These are phyloP conservation scores for Sclerotinia borealis DNA, from an alignment of 2,329 filamentous ascomycete species.

Conservation along the genomic window DNA sequence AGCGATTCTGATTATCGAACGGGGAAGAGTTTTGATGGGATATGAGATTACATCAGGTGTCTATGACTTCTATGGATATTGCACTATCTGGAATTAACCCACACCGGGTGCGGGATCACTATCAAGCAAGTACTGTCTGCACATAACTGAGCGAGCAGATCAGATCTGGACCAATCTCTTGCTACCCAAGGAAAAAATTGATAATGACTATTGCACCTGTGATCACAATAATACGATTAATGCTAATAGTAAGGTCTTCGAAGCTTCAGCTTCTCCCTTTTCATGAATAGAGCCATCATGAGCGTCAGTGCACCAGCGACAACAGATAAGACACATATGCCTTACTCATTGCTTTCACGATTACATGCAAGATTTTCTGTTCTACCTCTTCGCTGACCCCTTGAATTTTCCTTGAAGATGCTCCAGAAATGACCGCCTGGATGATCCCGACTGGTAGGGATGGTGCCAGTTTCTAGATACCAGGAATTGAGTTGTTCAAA, in stretches of 20 bases:
- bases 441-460: neutral
- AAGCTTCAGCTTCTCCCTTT: neutral
- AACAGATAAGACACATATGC: neutral
- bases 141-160: too few species aligned
- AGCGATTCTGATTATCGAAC: neutral
- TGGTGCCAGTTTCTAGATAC: neutral
- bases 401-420: neutral
- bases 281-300: neutral
- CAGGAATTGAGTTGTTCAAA: neutral
- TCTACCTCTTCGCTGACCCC: too few species aligned
- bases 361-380: too few species aligned
- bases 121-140: too few species aligned
- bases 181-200: neutral
- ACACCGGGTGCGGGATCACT: too few species aligned
- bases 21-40: neutral
- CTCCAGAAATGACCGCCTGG: constrained; percentile 18
- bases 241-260: neutral
- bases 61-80: neutral
- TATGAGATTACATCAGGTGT: too few species aligned
- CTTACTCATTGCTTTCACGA: too few species aligned
- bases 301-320: neutral
- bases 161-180: too few species aligned
- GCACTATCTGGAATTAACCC: too few species aligned
- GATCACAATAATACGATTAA: neutral
- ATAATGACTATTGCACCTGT: neutral